Evolutionary conservation across 1,284 basidiomycete genomes (phyloP).

Genomic region (Trichosporon asahii): DNA sequence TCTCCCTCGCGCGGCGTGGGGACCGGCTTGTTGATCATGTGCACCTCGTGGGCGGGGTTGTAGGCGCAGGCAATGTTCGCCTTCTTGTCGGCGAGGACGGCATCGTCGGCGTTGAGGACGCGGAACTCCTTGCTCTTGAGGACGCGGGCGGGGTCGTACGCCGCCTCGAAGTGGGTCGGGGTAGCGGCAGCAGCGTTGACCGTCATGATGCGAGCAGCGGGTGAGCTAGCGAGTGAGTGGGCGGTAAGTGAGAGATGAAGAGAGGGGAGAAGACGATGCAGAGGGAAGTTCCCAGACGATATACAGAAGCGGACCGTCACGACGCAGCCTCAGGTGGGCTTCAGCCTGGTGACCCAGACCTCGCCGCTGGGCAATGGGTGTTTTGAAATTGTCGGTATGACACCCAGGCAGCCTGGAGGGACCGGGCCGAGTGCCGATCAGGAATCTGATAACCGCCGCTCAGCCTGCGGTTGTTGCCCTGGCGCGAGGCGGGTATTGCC

Average conservation of each 20-base stretch:
- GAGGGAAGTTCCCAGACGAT: background rate
- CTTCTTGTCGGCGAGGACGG: slow-evolving; percentile 24
- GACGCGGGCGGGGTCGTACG: slow-evolving; percentile 44
- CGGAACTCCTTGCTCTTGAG: slow-evolving; percentile 46
- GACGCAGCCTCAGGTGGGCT: background rate
- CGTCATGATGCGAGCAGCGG: no score
- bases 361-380: background rate
- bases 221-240: background rate
- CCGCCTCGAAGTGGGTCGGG: slow-evolving; percentile 30
- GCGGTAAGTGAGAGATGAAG: background rate
- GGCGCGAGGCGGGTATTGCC: background rate
- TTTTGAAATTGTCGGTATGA: background rate
- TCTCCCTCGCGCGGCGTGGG: slow-evolving; percentile 48
- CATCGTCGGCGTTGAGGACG: slow-evolving; percentile 33
- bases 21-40: slow-evolving; percentile 51
- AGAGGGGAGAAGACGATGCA: background rate
- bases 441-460: background rate
- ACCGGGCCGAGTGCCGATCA: slow-evolving; percentile 1
- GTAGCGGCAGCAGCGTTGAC: background rate
- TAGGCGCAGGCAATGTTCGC: slow-evolving; percentile 51
- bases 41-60: slow-evolving; percentile 50
- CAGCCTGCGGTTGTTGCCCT: background rate
- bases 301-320: background rate
- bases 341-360: background rate
- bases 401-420: background rate